Base-by-base conservation (phyloP, 257 asterid species). In the Phtheirospermum japonicum region DNA sequence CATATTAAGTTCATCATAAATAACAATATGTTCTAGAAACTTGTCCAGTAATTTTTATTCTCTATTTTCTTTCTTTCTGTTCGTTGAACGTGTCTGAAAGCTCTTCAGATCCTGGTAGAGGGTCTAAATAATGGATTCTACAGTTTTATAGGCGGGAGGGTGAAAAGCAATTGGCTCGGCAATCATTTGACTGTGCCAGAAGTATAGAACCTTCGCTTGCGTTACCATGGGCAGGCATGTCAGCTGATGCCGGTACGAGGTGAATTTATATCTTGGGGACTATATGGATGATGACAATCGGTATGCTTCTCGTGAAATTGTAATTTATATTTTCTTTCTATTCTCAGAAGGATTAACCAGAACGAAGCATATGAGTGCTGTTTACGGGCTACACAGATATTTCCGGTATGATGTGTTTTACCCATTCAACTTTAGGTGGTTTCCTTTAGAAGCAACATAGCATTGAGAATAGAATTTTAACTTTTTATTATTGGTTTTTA, bases 201-300 rank as follows among this genome's bases (percentile, higher is more conserved):
- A 93, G 99, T 75, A 93, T 93, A 75, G 99, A 93, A 75, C 99
- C 97, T 64, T 80, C 95, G 43, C 96, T 93, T 76, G 87, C 96
- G 58, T 71, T 93, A 73, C 96, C 99, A 14, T 93, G 99, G 97
- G 97, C 97, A 59, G 97, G 99, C 77, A 93, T 93, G 97, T 80
- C 99, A 26, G 99, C 99, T 60, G 99, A 93, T 89, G 91, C 90
- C 48, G 82, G 63, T 65, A 71, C 77, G 51, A 83, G 99, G 96
- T 93, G 79, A 33, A 49, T 70, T 61, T 65, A 7, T 48, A 1
- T 60, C 57, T 53, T 56, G 58, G 53, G 50, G 55, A 30, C 45
- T 54, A 10, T 39, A 59, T 57, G 13, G 34, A 57, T 59, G 46
- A 39, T 70, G 30, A 9, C 34, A 48, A 54, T 30, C 55, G 5